Evolutionary conservation across 495 filamentous ascomycete species (phyloP), one percentile per base, ranked within the genome.

Genomic region (Penicillium cosmopolitanum): DNA sequence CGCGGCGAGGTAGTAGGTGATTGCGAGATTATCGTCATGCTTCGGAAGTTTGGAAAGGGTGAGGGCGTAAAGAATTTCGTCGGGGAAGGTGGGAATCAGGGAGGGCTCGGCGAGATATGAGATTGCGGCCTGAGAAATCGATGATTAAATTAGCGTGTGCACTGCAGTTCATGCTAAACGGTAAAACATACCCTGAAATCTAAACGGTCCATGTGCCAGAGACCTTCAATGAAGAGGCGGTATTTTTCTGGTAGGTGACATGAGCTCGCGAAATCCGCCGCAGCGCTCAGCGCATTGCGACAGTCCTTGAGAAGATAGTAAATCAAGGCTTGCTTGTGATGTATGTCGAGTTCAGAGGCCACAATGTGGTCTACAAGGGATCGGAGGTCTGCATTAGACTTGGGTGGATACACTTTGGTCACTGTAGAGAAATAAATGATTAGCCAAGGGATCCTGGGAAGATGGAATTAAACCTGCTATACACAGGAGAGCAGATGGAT

Each of bases 281-380:
- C 75, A 21, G 79, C 66, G 44, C 82, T 78, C n/a, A 73, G 75
- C 7, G 80, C 65, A 42, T 79, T 76, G 64, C 86, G 86, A 71
- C 85, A 82, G 69, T 93, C 89, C 64, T 89, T 87, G 12, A 93
- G 82, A 55, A 95, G 75, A 74, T 95, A 95, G 75, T 88, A 93
- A 55, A 95, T 76, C 47, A 92, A 79, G 11, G 89, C 89, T 64
- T 90, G 84, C 71, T 92, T 91, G 68, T 91, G 85, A 72, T 89
- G 87, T 46, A 85, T 75, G 23, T 88, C 82, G 51, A 85, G 79
- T 38, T 76, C 78, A 19, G 79, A 81, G 44, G 74, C 78, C 58
- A 85, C 80, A 56, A 95, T 87, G 36, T 84, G 80, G 28, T 81
- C 70, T 69, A 92, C 82, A 1, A 93, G 81, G 34, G 79, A 80